Conservation (phyloP, 768 basidiomycete species). For the Lentinula edodes region DNA sequence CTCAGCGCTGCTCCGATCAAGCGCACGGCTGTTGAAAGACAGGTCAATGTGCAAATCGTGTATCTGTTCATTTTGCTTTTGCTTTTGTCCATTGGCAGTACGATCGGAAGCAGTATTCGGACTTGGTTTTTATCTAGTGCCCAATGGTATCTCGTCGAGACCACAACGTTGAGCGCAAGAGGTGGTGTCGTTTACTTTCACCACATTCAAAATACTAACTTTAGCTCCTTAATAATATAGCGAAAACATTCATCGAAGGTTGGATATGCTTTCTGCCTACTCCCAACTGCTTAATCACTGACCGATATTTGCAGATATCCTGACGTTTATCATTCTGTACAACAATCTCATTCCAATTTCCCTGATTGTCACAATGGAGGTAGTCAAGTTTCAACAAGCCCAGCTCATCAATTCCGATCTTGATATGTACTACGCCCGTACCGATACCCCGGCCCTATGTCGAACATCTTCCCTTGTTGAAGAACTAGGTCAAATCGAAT, state of each 20-base stretch:
- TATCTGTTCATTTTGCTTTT: conserved; percentile 89
- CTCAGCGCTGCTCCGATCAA: conserved; percentile 94
- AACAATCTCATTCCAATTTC: conserved; percentile 99
- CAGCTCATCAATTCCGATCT: conserved; percentile 95
- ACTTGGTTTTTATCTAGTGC: conserved; percentile 83
- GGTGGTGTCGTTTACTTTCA: conserved; percentile 33
- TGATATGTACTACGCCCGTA: conserved; percentile 95
- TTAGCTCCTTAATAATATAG: conserved; percentile 27
- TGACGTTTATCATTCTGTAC: conserved; percentile 98
- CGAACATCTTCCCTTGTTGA: conserved; percentile 98
- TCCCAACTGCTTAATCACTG: conserved; percentile 6
- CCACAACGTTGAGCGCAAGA: conserved; percentile 52
- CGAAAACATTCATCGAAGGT: conserved; percentile 82
- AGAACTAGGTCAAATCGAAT: conserved; percentile 97
- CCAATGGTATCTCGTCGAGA: conserved; percentile 87
- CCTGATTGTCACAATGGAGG: conserved; percentile 98
- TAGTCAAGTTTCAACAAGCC: conserved; percentile 98
- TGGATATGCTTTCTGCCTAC: conserved; percentile 3
- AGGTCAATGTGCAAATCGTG: conserved; percentile 95
- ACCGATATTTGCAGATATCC: conserved; percentile 58
- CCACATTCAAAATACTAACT: conserved; percentile 5
- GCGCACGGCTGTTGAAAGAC: conserved; percentile 89
- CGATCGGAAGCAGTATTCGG: conserved; percentile 87
- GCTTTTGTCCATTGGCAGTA: conserved; percentile 83
- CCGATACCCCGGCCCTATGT: conserved; percentile 95